phyloP scores from a whole-genome alignment of 495 filamentous ascomycete genomes.

The Daldinia bambusicola region DNA sequence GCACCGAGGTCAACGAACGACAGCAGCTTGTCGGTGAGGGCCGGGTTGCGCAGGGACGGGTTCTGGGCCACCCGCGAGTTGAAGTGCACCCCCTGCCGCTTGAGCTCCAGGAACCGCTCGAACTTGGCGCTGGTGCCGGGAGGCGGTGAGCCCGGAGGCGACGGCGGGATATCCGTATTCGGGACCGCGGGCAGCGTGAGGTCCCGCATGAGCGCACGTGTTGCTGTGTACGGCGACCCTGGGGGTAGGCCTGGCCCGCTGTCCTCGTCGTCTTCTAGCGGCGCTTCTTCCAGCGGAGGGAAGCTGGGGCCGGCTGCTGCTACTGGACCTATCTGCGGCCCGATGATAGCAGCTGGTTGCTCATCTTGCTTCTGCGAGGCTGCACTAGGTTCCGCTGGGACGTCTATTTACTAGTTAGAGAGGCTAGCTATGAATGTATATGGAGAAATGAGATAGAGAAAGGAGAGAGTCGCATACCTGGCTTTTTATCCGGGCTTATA shows the following conservation, averaged over 20 bases:
- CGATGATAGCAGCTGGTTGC: constrained; percentile 35
- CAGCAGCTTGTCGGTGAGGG: constrained; percentile 79
- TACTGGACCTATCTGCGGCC: constrained; percentile 45
- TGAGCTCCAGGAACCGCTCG: constrained; percentile 82
- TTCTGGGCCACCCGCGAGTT: constrained; percentile 81
- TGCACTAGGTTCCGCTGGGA: constrained; percentile 18
- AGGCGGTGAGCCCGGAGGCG: constrained; percentile 81
- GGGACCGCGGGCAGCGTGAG: constrained; percentile 86
- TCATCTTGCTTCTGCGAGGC: constrained; percentile 34
- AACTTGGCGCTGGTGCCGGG: constrained; percentile 76
- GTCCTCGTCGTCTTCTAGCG: constrained; percentile 28
- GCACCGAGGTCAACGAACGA: constrained; percentile 76
- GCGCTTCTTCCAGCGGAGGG: constrained; percentile 49
- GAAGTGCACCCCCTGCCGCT: constrained; percentile 89
- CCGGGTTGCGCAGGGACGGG: constrained; percentile 81
- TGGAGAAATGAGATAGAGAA: not conserved
- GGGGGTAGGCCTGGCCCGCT: constrained; percentile 54
- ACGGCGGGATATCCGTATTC: constrained; percentile 83
- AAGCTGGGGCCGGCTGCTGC: constrained; percentile 48
- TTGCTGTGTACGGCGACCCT: constrained; percentile 74
- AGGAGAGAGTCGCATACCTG: constrained; percentile 30
- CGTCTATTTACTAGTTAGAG: constrained; percentile 29
- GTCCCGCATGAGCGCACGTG: constrained; percentile 74
- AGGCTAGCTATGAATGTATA: not conserved
- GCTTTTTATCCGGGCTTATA: constrained; percentile 12